phyloP scores from a whole-genome alignment of 2,329 filamentous ascomycete species.

The Xylariales sp. region DNA sequence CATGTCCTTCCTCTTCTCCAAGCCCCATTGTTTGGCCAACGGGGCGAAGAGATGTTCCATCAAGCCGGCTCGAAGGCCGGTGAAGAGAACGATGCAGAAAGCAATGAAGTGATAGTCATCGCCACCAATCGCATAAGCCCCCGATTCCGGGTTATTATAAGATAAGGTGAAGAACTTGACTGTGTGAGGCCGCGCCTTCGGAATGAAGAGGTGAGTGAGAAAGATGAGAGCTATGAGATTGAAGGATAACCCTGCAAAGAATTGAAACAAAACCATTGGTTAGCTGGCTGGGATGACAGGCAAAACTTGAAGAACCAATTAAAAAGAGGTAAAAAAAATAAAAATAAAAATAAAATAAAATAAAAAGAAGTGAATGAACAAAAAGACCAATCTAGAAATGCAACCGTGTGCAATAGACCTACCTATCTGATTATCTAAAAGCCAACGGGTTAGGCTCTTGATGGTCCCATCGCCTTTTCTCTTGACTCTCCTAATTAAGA shows the following conservation, averaged over 20 bases:
- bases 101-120: conserved; percentile 83
- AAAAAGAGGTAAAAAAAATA: no score
- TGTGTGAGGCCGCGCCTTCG: conserved; percentile 81
- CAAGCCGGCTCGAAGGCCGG: conserved; percentile 81
- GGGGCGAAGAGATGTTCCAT: conserved; percentile 92
- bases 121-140: conserved; percentile 78
- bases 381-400: background rate
- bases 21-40: conserved; percentile 76
- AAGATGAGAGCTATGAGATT: conserved; percentile 87
- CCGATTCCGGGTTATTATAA: conserved; percentile 78
- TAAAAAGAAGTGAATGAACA: no score
- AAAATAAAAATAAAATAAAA: no score
- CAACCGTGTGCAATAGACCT: conserved; percentile 44
- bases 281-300: conserved; percentile 32
- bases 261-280: conserved; percentile 13
- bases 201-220: conserved; percentile 84
- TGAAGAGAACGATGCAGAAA: conserved; percentile 86
- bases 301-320: background rate
- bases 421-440: conserved; percentile 86
- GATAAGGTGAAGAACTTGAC: conserved; percentile 88
- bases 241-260: conserved; percentile 77
- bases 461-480: conserved; percentile 71
- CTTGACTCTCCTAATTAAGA: conserved; percentile 68
- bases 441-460: conserved; percentile 72
- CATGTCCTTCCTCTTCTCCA: conserved; percentile 79